Evolutionary conservation across 768 basidiomycete genomes (phyloP).

Genomic region (Tylopilus sp.): DNA sequence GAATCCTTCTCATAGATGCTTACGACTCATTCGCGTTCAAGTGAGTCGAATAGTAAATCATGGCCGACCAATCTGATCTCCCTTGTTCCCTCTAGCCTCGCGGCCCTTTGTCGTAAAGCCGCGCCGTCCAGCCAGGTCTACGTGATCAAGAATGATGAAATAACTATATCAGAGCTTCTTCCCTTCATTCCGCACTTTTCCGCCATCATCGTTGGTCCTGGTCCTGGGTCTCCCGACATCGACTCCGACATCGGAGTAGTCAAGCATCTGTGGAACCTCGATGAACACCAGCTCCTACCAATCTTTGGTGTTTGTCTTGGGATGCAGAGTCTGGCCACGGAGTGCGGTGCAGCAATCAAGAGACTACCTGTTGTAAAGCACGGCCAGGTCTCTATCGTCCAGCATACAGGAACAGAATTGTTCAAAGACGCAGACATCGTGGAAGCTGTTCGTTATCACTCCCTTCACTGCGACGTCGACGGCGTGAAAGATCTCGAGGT

Average conservation of each 20-base stretch:
- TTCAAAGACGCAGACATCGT: slow-evolving; percentile 56
- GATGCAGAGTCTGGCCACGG: slow-evolving; percentile 69
- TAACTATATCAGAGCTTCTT: slow-evolving; percentile 47
- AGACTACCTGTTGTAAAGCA: slow-evolving; percentile 71
- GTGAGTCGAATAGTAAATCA: slow-evolving; percentile 41
- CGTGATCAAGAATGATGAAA: slow-evolving; percentile 71
- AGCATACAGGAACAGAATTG: slow-evolving; percentile 55
- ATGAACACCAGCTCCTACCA: slow-evolving; percentile 51
- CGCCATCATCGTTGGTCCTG: slow-evolving; percentile 72
- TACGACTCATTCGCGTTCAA: slow-evolving; percentile 91
- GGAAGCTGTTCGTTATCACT: slow-evolving; percentile 76
- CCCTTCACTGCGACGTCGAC: slow-evolving; percentile 58
- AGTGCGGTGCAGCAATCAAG: slow-evolving; percentile 58
- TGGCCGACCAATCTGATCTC: neutral
- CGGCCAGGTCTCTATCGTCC: slow-evolving; percentile 65
- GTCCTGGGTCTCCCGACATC: slow-evolving; percentile 72
- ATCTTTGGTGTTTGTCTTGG: slow-evolving; percentile 85
- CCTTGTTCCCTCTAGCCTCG: slow-evolving; percentile 49
- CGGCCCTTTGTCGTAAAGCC: slow-evolving; percentile 60
- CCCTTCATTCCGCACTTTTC: slow-evolving; percentile 59
- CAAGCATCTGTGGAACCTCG: slow-evolving; percentile 64
- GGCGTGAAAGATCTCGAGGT: slow-evolving; percentile 51
- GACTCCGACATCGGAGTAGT: slow-evolving; percentile 65
- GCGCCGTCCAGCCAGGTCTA: slow-evolving; percentile 60
- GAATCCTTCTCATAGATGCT: slow-evolving; percentile 73